These are phyloP conservation scores for Corrigiola litoralis DNA, from an alignment of 179 eudicot genomes.

Conservation along the genomic window DNA sequence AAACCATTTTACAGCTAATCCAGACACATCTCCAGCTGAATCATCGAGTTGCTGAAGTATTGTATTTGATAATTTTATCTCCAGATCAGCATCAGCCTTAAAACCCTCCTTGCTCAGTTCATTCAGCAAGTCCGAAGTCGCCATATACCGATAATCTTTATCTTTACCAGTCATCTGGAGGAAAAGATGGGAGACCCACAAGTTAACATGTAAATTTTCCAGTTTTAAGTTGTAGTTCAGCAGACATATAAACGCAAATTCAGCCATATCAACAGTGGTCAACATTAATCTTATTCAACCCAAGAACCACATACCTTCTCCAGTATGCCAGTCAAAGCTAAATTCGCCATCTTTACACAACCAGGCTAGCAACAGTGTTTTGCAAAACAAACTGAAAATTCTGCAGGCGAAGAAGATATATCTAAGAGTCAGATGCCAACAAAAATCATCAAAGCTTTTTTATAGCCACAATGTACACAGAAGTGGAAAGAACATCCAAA, in stretches of 20 bases:
- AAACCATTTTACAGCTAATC: slow-evolving; percentile 96
- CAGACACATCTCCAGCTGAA: slow-evolving; percentile 97
- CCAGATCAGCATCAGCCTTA: slow-evolving; percentile 80
- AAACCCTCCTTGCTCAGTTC: slow-evolving; percentile 90
- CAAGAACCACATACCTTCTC: slow-evolving; percentile 56
- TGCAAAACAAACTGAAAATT: neutral
- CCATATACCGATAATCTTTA: slow-evolving; percentile 98
- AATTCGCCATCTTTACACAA: slow-evolving; percentile 52
- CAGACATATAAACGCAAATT: neutral
- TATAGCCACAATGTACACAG: no score
- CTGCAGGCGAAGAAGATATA: no score
- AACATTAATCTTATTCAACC: neutral
- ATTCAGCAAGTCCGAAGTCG: slow-evolving; percentile 96
- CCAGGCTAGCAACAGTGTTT: slow-evolving; percentile 1
- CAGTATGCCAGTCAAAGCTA: slow-evolving; percentile 59
- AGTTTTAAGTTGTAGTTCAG: neutral
- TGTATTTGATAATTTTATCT: slow-evolving; percentile 72
- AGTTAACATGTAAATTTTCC: neutral
- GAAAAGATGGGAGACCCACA: neutral
- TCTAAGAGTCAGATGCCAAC: no score
- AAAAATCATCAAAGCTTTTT: no score
- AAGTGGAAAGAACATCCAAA: no score
- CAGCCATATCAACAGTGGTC: neutral
- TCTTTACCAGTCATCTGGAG: slow-evolving; percentile 97
- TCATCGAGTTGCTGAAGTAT: slow-evolving; percentile 96